Percentiles rank a stretch among this genome's conserved stretches.
phyloP scores from a whole-genome alignment of 306 rosid genomes.

The Prunus dulcis region DNA sequence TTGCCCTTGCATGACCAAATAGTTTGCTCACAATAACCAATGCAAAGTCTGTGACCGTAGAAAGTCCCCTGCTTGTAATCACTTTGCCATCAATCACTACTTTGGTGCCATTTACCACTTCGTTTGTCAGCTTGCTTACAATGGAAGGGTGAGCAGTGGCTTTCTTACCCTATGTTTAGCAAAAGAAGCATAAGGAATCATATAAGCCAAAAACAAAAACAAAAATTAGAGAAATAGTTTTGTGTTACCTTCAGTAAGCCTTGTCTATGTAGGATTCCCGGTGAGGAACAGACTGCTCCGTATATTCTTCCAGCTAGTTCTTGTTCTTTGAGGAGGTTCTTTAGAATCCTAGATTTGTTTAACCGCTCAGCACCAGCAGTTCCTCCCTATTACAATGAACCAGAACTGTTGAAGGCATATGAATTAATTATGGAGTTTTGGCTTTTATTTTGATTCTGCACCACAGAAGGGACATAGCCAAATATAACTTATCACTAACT shows the following conservation, averaged over 20 bases:
- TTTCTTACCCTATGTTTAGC: slow-evolving; percentile 60
- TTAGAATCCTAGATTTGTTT: slow-evolving; percentile 67
- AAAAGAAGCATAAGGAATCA: slow-evolving; percentile 8
- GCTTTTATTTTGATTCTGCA: neutral
- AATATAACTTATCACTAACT: slow-evolving; percentile 11
- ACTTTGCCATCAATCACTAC: slow-evolving; percentile 89
- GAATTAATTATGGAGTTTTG: neutral
- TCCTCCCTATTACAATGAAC: slow-evolving; percentile 60
- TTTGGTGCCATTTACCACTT: slow-evolving; percentile 45
- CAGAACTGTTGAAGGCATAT: slow-evolving; percentile 10
- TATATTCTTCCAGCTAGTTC: slow-evolving; percentile 59
- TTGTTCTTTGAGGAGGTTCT: slow-evolving; percentile 80
- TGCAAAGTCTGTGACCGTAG: slow-evolving; percentile 64
- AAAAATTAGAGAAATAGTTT: slow-evolving; percentile 10
- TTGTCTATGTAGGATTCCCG: slow-evolving; percentile 56
- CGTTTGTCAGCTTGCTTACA: slow-evolving; percentile 30
- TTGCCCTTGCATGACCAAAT: slow-evolving; percentile 80
- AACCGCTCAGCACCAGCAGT: slow-evolving; percentile 53
- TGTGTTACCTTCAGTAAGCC: slow-evolving; percentile 77
- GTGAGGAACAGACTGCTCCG: slow-evolving; percentile 80
- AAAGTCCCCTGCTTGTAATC: slow-evolving; percentile 77
- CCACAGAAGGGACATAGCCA: neutral
- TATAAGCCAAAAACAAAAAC: neutral
- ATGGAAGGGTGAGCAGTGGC: slow-evolving; percentile 52
- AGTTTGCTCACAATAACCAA: slow-evolving; percentile 79